Base-by-base conservation (phyloP, 177 flowering plant species). In the Vitis hybrid region DNA sequence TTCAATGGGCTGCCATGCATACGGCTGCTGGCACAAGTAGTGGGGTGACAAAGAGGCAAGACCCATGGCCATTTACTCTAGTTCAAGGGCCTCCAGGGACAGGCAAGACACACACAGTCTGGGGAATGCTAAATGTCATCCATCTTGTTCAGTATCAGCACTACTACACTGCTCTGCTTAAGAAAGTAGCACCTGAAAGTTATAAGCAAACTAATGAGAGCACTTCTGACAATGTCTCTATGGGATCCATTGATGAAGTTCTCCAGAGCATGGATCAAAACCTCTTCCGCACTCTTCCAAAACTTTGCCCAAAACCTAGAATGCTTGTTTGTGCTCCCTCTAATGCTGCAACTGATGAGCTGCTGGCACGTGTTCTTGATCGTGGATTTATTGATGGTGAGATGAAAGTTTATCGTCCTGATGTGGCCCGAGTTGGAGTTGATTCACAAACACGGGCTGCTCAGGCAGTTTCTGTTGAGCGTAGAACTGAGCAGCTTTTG, bases 1-100 rank as follows among this genome's bases (percentile, higher is more conserved):
- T 95, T 73, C 94, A 95, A 51, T 93, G 98, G 99, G 98, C 99
- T 22, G 99, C 99, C 19, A 93, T 84, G 86, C 99, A 95, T 74
- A 95, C 99, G n/a, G 98, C 98, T 64, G 99, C 99, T 51, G 99
- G 99, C 78, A 89, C 98, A 16, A 82, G 81, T 71, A 85, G 86
- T 78, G 91, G 88, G 52, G 55, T 55, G 39, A 70, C 85, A 51
- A 95, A 90, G 83, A 91, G 81, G 81, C 98, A 90, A 78, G 97
- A 94, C 22, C 97, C 97, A 18, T 95, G 99, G 99, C 99, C 99
- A 55, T 95, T 95, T 70, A 95, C 99, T 14, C 86, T 95, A 68
- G 98, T 95, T 76, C 99, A 95, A 74, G 99, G 99, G 16, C 99
- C 99, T 69, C 99, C 99, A 2, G 99, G 99, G 55, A 95, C 99